These are phyloP conservation scores for Hordeum pubiflorum DNA, from an alignment of 202 grass and related monocot species.

Conservation along the genomic window DNA sequence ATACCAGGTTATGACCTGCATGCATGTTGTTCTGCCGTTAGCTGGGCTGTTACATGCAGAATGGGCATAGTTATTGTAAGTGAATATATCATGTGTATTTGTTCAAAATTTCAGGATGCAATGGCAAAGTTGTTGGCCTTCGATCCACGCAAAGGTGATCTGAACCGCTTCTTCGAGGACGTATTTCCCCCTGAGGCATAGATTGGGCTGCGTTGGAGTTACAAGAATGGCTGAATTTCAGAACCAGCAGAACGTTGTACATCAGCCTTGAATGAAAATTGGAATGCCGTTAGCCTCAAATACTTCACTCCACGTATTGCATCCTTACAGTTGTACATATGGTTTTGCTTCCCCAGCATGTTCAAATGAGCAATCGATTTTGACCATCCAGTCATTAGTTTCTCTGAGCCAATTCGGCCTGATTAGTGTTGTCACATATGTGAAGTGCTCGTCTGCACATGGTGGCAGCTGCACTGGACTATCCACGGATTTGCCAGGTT, in stretches of 20 bases:
- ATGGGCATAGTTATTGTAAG: neutral
- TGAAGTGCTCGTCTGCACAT: too few relatives aligned
- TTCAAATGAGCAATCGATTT: too few relatives aligned
- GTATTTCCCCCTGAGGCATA: slow-evolving; percentile 26
- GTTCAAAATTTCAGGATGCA: slow-evolving; percentile 50
- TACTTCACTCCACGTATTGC: neutral
- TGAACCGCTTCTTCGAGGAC: slow-evolving; percentile 54
- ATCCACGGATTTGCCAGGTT: too few relatives aligned
- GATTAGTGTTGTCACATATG: too few relatives aligned
- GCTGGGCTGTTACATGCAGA: neutral
- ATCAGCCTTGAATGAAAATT: neutral
- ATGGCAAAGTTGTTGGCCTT: slow-evolving; percentile 64
- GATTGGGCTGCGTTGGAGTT: neutral
- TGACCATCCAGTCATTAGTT: too few relatives aligned
- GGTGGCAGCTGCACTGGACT: too few relatives aligned
- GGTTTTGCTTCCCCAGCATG: neutral
- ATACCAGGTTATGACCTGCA: slow-evolving; percentile 58
- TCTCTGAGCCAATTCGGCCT: too few relatives aligned
- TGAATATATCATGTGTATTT: neutral
- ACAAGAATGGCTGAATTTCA: neutral
- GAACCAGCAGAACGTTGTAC: neutral
- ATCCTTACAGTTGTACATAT: neutral
- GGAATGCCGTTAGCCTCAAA: neutral
- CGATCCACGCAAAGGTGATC: slow-evolving; percentile 51
- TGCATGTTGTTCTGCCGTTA: neutral